phyloP scores from a whole-genome alignment of 495 filamentous ascomycete species.

The Daldinia grandis region DNA sequence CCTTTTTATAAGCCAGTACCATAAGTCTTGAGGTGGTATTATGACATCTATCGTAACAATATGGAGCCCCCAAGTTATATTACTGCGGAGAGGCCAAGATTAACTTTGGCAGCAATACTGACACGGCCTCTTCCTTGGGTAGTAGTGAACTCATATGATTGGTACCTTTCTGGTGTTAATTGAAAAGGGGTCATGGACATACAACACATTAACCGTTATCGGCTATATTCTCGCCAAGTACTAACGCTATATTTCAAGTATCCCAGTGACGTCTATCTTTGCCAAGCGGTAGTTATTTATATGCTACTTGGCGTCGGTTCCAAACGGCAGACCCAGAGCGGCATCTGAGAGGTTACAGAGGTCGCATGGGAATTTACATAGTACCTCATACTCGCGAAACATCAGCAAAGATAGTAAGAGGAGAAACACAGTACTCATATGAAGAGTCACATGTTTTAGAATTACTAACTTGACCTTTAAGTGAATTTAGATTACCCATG shows the following conservation, averaged over 20 bases:
- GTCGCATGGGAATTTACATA: background rate
- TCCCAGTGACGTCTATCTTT: background rate
- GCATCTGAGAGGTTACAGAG: background rate
- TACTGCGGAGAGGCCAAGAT: constrained; percentile 12
- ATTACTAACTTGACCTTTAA: too few relatives aligned
- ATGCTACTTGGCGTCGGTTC: background rate
- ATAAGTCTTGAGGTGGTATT: background rate
- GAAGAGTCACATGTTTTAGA: too few relatives aligned
- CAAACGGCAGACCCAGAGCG: background rate
- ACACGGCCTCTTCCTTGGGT: background rate
- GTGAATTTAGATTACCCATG: too few relatives aligned
- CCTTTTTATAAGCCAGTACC: constrained; percentile 16
- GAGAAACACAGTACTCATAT: too few relatives aligned
- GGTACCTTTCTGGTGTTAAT: background rate
- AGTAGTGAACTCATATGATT: background rate
- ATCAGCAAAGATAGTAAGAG: background rate
- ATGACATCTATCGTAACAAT: constrained; percentile 1
- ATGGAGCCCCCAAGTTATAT: background rate
- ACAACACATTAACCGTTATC: constrained; percentile 19
- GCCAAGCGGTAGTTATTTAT: background rate
- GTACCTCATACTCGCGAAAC: background rate
- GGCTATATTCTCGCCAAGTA: constrained; percentile 21
- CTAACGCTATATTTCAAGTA: background rate
- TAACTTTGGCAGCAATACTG: background rate
- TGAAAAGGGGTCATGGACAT: background rate